phyloP scores from a whole-genome alignment of 495 filamentous ascomycete species.

The Aspergillus bridgeri region DNA sequence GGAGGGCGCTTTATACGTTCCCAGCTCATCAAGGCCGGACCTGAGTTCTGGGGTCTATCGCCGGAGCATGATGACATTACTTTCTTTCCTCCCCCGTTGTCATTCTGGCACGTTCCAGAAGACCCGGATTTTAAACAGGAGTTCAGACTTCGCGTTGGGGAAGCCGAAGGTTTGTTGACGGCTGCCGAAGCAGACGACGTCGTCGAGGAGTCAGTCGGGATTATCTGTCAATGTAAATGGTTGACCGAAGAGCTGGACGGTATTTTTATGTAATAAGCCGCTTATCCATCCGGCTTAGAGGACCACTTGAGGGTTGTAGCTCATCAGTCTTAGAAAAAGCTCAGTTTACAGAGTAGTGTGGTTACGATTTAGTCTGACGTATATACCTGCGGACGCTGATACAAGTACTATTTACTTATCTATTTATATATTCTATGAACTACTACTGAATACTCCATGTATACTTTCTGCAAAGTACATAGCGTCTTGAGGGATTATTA shows the following conservation, averaged over 20 bases:
- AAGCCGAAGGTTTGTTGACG: conserved; percentile 39
- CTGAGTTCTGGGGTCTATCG: conserved; percentile 42
- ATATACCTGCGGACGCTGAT: too few relatives aligned
- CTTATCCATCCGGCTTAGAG: too few relatives aligned
- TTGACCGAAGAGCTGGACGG: conserved; percentile 16
- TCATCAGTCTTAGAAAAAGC: too few relatives aligned
- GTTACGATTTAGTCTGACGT: too few relatives aligned
- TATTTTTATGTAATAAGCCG: too few relatives aligned
- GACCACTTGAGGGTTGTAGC: too few relatives aligned
- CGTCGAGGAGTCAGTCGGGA: conserved; percentile 39
- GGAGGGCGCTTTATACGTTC: conserved; percentile 53
- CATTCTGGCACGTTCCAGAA: conserved; percentile 23
- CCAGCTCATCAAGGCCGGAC: conserved; percentile 38
- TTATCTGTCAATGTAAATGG: conserved; percentile 32
- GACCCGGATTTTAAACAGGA: conserved; percentile 17
- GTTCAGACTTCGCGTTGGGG: conserved; percentile 27
- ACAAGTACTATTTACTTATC: too few relatives aligned
- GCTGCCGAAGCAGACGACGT: conserved; percentile 42
- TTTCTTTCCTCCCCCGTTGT: conserved; percentile 32
- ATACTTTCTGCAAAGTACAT: too few relatives aligned
- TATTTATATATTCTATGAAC: too few relatives aligned
- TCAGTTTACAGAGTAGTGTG: too few relatives aligned
- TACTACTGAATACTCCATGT: too few relatives aligned
- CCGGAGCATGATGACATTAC: conserved; percentile 7
- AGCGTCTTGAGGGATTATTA: too few relatives aligned